These are phyloP conservation scores for Batrachochytrium dendrobatidis DNA, from an alignment of 371 early-diverging fungal species.

Conservation along the genomic window DNA sequence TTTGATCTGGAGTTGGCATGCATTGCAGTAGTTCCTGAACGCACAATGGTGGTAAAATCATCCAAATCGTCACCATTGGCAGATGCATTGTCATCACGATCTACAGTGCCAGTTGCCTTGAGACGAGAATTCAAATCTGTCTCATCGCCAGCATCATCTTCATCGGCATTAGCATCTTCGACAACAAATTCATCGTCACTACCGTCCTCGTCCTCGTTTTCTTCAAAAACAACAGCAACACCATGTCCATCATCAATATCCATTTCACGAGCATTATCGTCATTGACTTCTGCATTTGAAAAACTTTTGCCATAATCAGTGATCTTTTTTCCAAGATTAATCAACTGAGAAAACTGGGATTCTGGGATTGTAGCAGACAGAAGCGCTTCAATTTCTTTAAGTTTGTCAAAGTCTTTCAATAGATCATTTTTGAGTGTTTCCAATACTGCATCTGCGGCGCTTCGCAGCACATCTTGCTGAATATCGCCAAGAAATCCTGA, in stretches of 20 bases:
- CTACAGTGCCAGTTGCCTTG: slow-evolving; percentile 7
- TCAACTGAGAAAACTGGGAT: slow-evolving; percentile 77
- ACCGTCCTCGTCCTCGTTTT: slow-evolving; percentile 48
- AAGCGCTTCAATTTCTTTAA: slow-evolving; percentile 69
- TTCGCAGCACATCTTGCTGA: slow-evolving; percentile 77
- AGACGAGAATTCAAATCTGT: background rate
- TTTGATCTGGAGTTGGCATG: background rate
- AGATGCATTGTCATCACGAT: slow-evolving; percentile 49
- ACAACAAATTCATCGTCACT: slow-evolving; percentile 49
- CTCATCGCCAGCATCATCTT: slow-evolving; percentile 18
- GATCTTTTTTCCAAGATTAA: slow-evolving; percentile 87
- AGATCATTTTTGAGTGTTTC: slow-evolving; percentile 77
- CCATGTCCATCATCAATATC: slow-evolving; percentile 49
- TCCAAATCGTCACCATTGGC: slow-evolving; percentile 45
- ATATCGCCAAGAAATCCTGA: slow-evolving; percentile 80
- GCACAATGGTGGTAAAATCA: slow-evolving; percentile 28
- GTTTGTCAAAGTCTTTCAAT: slow-evolving; percentile 82
- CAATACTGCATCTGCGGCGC: slow-evolving; percentile 83
- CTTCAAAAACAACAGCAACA: slow-evolving; percentile 63
- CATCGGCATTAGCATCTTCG: slow-evolving; percentile 34
- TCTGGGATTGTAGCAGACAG: slow-evolving; percentile 56
- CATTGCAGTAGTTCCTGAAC: slow-evolving; percentile 9
- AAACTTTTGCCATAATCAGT: slow-evolving; percentile 64
- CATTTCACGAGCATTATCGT: slow-evolving; percentile 17
- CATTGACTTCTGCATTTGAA: slow-evolving; percentile 18